Conservation (phyloP, 2,329 filamentous ascomycete species). For the Hypoxylon rubiginosum region DNA sequence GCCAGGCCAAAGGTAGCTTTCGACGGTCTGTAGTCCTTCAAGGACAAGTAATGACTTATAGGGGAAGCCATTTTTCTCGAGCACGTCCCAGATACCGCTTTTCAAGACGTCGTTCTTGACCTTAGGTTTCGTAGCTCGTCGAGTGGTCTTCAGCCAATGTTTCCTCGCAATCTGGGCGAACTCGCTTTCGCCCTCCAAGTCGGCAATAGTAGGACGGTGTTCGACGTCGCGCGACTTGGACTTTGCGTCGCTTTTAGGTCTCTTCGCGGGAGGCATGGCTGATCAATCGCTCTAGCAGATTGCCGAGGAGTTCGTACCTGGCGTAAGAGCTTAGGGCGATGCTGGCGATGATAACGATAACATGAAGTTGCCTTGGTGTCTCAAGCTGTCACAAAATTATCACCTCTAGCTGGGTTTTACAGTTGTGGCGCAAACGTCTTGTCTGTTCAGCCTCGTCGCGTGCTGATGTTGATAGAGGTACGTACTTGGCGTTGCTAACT, state of each 20-base stretch:
- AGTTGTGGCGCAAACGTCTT: conserved; percentile 39
- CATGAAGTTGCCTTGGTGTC: conserved; percentile 26
- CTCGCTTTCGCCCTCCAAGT: conserved; percentile 76
- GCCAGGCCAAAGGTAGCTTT: conserved; percentile 95
- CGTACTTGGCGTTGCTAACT: conserved; percentile 4
- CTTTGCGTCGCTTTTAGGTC: conserved; percentile 66
- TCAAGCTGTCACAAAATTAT: neutral
- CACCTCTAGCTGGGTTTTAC: conserved; percentile 9
- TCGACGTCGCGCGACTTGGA: conserved; percentile 58
- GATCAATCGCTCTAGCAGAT: conserved; percentile 30
- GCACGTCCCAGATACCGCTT: conserved; percentile 86
- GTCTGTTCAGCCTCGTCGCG: conserved; percentile 47
- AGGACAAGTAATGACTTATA: conserved; percentile 83
- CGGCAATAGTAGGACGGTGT: conserved; percentile 74
- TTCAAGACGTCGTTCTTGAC: conserved; percentile 89
- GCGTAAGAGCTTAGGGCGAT: conserved; percentile 15
- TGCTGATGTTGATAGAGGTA: conserved; percentile 34
- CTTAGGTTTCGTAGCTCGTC: conserved; percentile 73
- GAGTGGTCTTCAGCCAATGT: conserved; percentile 82
- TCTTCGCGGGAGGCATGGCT: conserved; percentile 69
- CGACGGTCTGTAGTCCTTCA: conserved; percentile 90
- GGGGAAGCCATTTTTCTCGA: conserved; percentile 85
- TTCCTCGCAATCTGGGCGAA: conserved; percentile 84
- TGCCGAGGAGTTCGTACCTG: conserved; percentile 36
- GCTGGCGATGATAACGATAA: neutral